Evolutionary conservation across 257 asterid species (phyloP).

Genomic region (Echium plantagineum): DNA sequence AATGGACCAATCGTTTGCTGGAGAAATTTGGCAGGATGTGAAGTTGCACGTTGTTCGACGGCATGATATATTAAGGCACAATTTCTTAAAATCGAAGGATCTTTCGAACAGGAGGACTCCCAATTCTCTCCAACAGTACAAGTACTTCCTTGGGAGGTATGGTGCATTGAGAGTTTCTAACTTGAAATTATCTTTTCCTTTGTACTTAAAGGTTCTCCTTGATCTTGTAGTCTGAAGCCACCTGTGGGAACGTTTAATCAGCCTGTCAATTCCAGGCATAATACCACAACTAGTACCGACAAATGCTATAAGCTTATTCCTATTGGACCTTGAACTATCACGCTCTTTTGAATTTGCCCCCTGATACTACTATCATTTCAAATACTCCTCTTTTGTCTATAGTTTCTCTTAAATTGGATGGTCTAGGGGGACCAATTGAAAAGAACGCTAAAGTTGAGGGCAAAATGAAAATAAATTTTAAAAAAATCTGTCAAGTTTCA

Average conservation of each 20-base stretch:
- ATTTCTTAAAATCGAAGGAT: slow-evolving; percentile 54
- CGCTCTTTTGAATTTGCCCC: too few relatives aligned
- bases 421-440: too few relatives aligned
- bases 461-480: too few relatives aligned
- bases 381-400: too few relatives aligned
- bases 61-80: slow-evolving; percentile 40
- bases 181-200: neutral
- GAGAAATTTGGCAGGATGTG: slow-evolving; percentile 58
- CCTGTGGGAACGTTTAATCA: too few relatives aligned
- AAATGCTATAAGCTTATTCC: neutral
- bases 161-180: neutral
- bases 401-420: too few relatives aligned
- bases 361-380: too few relatives aligned
- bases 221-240: neutral
- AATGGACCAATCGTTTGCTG: slow-evolving; percentile 48
- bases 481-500: too few relatives aligned
- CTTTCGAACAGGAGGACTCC: slow-evolving; percentile 75
- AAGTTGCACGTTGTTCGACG: slow-evolving; percentile 39
- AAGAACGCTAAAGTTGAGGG: too few relatives aligned
- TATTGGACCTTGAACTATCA: too few relatives aligned
- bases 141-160: slow-evolving; percentile 74
- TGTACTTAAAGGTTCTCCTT: neutral
- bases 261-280: too few relatives aligned
- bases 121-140: slow-evolving; percentile 44
- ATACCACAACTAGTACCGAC: too few relatives aligned